Evolutionary conservation across 208 protist genomes (phyloP).

Genomic region (Wallacemonas sp.): DNA sequence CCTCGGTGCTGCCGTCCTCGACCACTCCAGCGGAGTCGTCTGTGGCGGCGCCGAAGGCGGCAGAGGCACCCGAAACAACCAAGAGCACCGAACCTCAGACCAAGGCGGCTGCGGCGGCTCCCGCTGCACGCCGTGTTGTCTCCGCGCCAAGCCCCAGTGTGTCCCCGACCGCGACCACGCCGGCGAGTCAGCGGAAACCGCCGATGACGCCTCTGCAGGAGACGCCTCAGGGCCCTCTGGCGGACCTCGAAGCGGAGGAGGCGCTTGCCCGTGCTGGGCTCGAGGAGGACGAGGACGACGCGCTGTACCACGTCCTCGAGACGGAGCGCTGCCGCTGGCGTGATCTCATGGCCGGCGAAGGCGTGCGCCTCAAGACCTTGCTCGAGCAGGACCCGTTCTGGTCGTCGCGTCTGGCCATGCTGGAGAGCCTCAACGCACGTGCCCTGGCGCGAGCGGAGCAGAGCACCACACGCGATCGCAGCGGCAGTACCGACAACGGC

Average conservation of each 20-base stretch:
- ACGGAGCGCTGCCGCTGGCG: conserved; percentile 22
- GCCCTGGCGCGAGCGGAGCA: conserved; percentile 13
- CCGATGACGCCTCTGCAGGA: not conserved
- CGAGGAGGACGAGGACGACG: conserved; percentile 21
- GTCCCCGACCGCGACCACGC: not conserved
- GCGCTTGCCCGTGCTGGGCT: conserved; percentile 2
- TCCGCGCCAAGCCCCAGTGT: conserved; percentile 10
- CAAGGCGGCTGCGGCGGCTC: not conserved
- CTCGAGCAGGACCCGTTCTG: conserved; percentile 33
- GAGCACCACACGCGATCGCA: not conserved
- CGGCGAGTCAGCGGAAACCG: not conserved
- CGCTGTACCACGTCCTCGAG: conserved; percentile 18
- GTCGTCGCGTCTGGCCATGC: conserved; percentile 20
- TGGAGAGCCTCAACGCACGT: conserved; percentile 21
- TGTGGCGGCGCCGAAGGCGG: too few relatives aligned
- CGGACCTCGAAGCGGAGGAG: conserved; percentile 10
- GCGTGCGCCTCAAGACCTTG: conserved; percentile 22
- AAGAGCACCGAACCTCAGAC: too few relatives aligned
- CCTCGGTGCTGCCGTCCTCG: too few relatives aligned
- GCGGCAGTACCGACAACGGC: not conserved
- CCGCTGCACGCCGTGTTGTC: too few relatives aligned
- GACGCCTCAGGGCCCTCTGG: not conserved
- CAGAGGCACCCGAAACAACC: too few relatives aligned
- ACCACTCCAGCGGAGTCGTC: too few relatives aligned
- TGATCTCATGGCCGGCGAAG: conserved; percentile 19